Evolutionary conservation across 441 rosid genomes (phyloP).

Genomic region (Croton setiger): DNA sequence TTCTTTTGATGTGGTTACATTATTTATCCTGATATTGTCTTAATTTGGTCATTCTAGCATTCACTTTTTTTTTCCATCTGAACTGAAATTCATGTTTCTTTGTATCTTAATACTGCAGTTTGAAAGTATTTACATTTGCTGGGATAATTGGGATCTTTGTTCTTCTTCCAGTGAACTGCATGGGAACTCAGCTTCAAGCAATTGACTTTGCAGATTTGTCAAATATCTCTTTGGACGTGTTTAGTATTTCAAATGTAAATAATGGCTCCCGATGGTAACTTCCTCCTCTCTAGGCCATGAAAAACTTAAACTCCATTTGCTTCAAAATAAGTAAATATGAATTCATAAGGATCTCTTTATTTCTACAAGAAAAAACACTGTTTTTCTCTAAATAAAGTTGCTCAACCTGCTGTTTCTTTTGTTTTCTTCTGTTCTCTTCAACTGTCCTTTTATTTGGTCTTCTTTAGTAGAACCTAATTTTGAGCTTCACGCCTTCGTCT

Average conservation of each 20-base stretch:
- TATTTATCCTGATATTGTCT: background rate
- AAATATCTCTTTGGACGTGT: slow-evolving; percentile 74
- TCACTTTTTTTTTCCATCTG: slow-evolving; percentile 19
- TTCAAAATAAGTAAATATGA: background rate
- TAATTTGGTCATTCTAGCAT: slow-evolving; percentile 11
- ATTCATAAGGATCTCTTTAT: background rate
- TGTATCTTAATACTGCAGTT: slow-evolving; percentile 52
- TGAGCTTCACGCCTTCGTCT: background rate
- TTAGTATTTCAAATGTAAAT: slow-evolving; percentile 79
- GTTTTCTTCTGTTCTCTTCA: too few species aligned
- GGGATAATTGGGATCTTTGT: slow-evolving; percentile 82
- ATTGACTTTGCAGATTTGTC: slow-evolving; percentile 67
- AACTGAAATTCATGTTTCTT: slow-evolving; percentile 15
- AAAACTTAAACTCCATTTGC: slow-evolving; percentile 14
- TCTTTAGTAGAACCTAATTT: background rate
- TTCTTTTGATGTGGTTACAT: background rate
- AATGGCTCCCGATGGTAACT: slow-evolving; percentile 64
- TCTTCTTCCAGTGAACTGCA: slow-evolving; percentile 86
- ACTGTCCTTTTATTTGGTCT: background rate
- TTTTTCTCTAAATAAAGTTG: background rate
- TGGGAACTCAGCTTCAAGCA: slow-evolving; percentile 58
- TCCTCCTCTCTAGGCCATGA: slow-evolving; percentile 3
- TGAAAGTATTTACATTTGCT: slow-evolving; percentile 80
- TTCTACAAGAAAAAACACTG: background rate
- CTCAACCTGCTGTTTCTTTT: background rate